phyloP scores from a whole-genome alignment of 345 rosid species.

The Hirschfeldia incana region DNA sequence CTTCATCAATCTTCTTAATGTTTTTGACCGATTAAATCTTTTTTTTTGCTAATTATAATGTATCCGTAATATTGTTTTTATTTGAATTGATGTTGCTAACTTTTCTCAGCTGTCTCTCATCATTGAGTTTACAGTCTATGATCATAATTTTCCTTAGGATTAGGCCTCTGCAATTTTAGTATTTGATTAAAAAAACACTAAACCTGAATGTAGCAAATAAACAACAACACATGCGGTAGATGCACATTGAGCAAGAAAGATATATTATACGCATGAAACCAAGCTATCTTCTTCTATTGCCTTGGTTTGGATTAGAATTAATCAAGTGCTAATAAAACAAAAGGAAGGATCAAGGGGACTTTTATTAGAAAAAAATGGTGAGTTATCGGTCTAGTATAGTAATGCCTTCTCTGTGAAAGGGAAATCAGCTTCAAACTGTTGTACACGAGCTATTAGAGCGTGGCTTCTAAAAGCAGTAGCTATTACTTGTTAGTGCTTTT shows the following conservation, averaged over 20 bases:
- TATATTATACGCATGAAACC: no score
- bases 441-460: neutral
- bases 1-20: constrained; percentile 33
- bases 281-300: no score
- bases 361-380: neutral
- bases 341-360: no score
- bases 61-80: neutral
- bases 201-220: neutral
- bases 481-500: neutral
- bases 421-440: neutral
- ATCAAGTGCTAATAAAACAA: neutral
- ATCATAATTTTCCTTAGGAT: no score
- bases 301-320: no score
- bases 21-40: neutral
- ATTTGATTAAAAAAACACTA: neutral
- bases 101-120: no score
- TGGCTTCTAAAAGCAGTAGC: neutral
- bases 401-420: neutral
- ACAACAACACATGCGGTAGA: no score
- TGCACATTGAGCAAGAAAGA: neutral
- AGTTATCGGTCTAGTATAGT: neutral
- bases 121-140: no score
- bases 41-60: neutral
- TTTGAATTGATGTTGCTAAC: neutral
- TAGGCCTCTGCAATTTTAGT: neutral